These are phyloP conservation scores for Aegilops tauschii DNA, from an alignment of 176 grass and related monocot genomes.

Conservation along the genomic window DNA sequence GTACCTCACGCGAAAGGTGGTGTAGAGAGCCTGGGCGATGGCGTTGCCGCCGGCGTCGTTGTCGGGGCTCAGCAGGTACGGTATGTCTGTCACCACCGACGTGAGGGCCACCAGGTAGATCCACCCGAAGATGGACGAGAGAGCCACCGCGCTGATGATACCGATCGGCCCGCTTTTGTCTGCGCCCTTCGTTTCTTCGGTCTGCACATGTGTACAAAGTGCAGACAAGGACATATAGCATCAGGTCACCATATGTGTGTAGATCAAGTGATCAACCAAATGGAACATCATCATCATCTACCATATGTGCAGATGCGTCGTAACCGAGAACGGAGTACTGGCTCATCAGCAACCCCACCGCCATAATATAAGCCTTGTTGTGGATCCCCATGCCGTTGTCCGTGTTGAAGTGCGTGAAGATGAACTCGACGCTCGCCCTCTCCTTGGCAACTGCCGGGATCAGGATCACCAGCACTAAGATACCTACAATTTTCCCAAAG, in stretches of 20 bases:
- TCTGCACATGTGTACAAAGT: conserved; percentile 13
- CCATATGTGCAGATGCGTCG: conserved; percentile 62
- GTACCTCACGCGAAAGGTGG: conserved; percentile 40
- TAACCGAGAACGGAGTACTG: conserved; percentile 48
- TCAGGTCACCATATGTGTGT: background rate
- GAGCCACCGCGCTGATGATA: conserved; percentile 47
- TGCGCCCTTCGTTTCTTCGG: conserved; percentile 69
- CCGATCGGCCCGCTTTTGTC: conserved; percentile 51
- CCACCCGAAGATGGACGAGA: conserved; percentile 57
- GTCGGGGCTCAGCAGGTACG: conserved; percentile 39
- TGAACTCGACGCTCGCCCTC: conserved; percentile 43
- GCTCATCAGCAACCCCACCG: conserved; percentile 51
- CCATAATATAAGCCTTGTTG: conserved; percentile 38
- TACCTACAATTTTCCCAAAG: conserved; percentile 9
- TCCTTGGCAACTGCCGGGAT: conserved; percentile 39
- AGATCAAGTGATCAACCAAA: background rate
- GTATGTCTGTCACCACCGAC: conserved; percentile 45
- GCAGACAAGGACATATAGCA: background rate
- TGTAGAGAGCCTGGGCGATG: conserved; percentile 55
- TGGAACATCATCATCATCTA: background rate
- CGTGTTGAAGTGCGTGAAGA: conserved; percentile 50
- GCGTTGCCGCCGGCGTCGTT: conserved; percentile 61
- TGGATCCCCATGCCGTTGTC: conserved; percentile 50
- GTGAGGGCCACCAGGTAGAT: conserved; percentile 48
- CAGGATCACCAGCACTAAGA: conserved; percentile 31